These are phyloP conservation scores for Neurospora sp. DNA, from an alignment of 495 filamentous ascomycete genomes.

Conservation along the genomic window DNA sequence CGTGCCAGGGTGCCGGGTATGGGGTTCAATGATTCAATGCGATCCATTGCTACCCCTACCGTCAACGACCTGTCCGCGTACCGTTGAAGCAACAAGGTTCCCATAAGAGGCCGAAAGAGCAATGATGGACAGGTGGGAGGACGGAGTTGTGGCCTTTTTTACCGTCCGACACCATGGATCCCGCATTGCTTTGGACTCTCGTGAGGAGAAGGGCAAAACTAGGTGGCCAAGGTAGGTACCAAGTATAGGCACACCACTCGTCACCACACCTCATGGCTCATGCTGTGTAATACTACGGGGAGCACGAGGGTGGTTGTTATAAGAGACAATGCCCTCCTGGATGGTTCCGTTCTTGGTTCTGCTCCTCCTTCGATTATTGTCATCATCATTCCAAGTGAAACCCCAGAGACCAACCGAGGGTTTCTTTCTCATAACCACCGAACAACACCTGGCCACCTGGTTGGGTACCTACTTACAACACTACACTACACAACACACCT, in stretches of 20 bases:
- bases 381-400: background rate
- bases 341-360: background rate
- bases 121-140: too few species aligned
- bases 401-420: background rate
- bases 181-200: background rate
- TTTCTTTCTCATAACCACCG: background rate
- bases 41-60: background rate
- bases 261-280: background rate
- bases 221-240: background rate
- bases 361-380: background rate
- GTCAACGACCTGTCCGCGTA: background rate
- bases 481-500: background rate
- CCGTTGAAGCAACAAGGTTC: background rate
- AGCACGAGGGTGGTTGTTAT: background rate
- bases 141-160: background rate
- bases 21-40: background rate
- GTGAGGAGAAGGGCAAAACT: background rate
- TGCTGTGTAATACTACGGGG: background rate
- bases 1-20: background rate
- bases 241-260: background rate
- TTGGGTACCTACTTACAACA: background rate
- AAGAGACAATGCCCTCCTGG: background rate
- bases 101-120: background rate
- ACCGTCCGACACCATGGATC: background rate
- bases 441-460: background rate